phyloP scores from a whole-genome alignment of 2,329 filamentous ascomycete species.

The Sporothrix inflata region DNA sequence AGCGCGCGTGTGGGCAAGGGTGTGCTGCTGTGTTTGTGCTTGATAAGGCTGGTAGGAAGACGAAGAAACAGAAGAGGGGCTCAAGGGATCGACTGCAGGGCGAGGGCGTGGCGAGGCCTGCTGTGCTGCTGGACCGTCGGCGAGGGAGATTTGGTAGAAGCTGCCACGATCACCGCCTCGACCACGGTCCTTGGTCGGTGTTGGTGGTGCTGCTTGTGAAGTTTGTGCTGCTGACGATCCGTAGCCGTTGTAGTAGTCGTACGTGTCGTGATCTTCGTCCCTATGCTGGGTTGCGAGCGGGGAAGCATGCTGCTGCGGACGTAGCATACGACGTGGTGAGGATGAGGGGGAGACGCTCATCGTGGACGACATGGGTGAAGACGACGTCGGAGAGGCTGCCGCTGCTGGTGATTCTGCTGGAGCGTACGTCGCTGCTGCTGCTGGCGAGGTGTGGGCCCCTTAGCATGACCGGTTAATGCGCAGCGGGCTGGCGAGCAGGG shows the following conservation, averaged over 20 bases:
- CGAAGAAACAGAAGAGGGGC: conserved; percentile 9
- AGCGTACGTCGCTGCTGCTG: conserved; percentile 11
- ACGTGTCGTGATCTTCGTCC: conserved; percentile 12
- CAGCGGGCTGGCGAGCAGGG: conserved; percentile 31
- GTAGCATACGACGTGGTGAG: conserved; percentile 30
- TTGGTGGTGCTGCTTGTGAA: background rate
- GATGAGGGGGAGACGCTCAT: conserved; percentile 29
- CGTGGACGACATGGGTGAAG: conserved; percentile 5
- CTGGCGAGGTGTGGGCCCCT: conserved; percentile 33
- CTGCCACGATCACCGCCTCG: conserved; percentile 17
- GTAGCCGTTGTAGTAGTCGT: conserved; percentile 19
- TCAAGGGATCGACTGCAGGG: conserved; percentile 13
- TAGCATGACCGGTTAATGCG: conserved; percentile 47
- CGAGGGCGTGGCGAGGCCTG: conserved; percentile 1
- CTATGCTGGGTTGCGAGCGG: conserved; percentile 21
- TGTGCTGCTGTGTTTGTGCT: conserved; percentile 19
- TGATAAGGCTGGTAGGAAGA: conserved; percentile 11
- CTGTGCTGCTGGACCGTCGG: conserved; percentile 17
- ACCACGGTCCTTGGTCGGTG: conserved; percentile 6
- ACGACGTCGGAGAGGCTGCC: background rate
- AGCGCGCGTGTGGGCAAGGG: background rate
- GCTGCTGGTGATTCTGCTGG: background rate
- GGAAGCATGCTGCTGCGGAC: conserved; percentile 24
- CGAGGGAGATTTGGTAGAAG: conserved; percentile 25
- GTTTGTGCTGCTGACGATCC: background rate